Conservation (phyloP, 2,329 filamentous ascomycete genomes). For the Trichoderma sp. region DNA sequence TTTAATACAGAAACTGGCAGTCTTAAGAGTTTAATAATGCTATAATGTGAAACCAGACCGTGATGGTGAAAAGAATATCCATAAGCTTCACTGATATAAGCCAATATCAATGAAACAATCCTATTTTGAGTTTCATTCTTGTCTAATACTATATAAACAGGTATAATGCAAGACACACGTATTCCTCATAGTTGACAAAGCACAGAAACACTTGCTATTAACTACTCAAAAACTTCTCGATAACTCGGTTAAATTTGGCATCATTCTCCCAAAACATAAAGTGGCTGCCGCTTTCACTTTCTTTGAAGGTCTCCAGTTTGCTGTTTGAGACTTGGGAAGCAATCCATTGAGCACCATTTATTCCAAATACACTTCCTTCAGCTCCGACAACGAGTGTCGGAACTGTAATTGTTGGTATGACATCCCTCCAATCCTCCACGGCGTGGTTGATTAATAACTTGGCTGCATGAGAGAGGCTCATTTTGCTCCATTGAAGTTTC, state of each 20-base stretch:
- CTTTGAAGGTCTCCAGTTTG: slow-evolving; percentile 32
- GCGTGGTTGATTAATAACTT: slow-evolving; percentile 35
- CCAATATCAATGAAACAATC: too few relatives aligned
- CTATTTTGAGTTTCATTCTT: neutral
- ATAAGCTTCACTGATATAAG: too few relatives aligned
- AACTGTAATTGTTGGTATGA: slow-evolving; percentile 35
- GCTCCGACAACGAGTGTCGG: slow-evolving; percentile 35
- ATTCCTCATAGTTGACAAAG: neutral
- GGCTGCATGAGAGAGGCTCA: slow-evolving; percentile 31
- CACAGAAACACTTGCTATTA: neutral
- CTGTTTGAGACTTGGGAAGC: slow-evolving; percentile 35
- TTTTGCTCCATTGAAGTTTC: slow-evolving; percentile 32
- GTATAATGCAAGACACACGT: neutral
- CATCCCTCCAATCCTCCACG: slow-evolving; percentile 35
- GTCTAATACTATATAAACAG: neutral
- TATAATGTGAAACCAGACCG: neutral
- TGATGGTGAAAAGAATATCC: too few relatives aligned
- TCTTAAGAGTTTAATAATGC: neutral
- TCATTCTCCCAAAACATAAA: slow-evolving; percentile 41
- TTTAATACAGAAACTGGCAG: neutral
- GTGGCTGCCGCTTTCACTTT: slow-evolving; percentile 38
- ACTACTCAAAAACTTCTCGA: slow-evolving; percentile 33
- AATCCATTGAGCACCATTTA: slow-evolving; percentile 31
- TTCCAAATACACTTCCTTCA: slow-evolving; percentile 23
- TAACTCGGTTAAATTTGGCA: slow-evolving; percentile 36